These are phyloP conservation scores for Trichoderma sp. DNA, from an alignment of 2,329 filamentous ascomycete species.

Conservation along the genomic window DNA sequence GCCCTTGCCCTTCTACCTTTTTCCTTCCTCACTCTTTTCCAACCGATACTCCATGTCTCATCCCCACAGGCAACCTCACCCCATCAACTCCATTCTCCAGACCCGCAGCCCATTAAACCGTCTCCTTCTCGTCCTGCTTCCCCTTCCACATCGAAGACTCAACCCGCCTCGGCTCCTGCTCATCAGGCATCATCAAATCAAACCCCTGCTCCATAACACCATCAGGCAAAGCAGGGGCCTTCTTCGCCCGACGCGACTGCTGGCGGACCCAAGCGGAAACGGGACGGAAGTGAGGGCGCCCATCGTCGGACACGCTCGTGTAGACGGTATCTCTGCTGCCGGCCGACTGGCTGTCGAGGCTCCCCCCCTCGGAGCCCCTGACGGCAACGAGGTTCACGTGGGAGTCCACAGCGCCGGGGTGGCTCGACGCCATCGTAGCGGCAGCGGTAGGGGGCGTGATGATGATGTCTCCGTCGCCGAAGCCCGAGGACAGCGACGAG, in stretches of 20 bases:
- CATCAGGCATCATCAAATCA: slow-evolving; percentile 55
- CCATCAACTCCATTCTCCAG: neutral
- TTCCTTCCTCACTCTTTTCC: too few relatives aligned
- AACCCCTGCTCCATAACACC: slow-evolving; percentile 49
- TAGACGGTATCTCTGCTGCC: slow-evolving; percentile 53
- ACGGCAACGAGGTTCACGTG: slow-evolving; percentile 14
- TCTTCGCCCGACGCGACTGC: slow-evolving; percentile 58
- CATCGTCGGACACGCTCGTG: slow-evolving; percentile 57
- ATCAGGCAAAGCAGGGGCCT: slow-evolving; percentile 49
- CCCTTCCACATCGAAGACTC: slow-evolving; percentile 33
- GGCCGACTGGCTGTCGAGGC: slow-evolving; percentile 25
- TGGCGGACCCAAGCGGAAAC: slow-evolving; percentile 68
- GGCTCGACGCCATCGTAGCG: neutral
- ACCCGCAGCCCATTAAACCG: neutral
- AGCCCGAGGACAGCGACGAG: slow-evolving; percentile 65
- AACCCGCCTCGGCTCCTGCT: slow-evolving; percentile 50
- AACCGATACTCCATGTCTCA: too few relatives aligned
- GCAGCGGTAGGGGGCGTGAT: slow-evolving; percentile 41
- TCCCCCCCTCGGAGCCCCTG: slow-evolving; percentile 14
- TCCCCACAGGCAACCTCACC: neutral
- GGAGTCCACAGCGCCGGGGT: slow-evolving; percentile 22
- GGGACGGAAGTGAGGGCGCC: slow-evolving; percentile 58
- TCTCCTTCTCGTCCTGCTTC: neutral
- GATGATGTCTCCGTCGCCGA: slow-evolving; percentile 63
- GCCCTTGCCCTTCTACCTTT: too few relatives aligned